Conservation (phyloP, 2,329 filamentous ascomycete species). For the Fusarium continuum region DNA sequence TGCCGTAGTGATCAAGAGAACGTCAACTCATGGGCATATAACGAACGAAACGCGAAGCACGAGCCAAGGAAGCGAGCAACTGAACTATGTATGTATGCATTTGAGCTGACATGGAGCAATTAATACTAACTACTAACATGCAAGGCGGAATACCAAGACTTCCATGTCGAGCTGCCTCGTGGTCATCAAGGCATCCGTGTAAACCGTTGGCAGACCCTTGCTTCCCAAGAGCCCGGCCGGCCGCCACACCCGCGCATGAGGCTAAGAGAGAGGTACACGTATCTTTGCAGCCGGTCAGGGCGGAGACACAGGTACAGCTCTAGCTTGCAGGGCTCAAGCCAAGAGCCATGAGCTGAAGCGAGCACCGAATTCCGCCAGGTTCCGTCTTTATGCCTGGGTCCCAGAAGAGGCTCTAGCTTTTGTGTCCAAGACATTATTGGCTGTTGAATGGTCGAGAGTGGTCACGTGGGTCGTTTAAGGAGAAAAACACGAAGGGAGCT, state of each 20-base stretch:
- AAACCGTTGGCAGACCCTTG: constrained; percentile 4
- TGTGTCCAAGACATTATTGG: background rate
- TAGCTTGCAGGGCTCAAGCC: background rate
- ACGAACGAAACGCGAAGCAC: background rate
- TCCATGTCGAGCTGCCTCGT: too few species aligned
- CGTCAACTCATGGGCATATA: background rate
- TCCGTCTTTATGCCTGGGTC: background rate
- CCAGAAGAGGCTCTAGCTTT: too few species aligned
- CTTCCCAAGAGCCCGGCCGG: background rate
- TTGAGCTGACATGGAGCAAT: background rate
- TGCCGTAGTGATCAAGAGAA: background rate
- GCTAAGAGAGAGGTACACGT: background rate
- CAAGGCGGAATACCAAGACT: constrained; percentile 12
- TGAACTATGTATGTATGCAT: background rate
- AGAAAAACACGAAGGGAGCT: too few species aligned
- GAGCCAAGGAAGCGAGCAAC: background rate
- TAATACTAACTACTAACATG: background rate
- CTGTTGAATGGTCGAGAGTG: too few species aligned
- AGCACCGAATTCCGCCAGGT: too few species aligned
- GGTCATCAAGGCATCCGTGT: too few species aligned
- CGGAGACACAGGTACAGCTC: background rate
- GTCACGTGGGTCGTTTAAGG: too few species aligned
- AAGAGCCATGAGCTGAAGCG: constrained; percentile 1
- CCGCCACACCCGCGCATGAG: constrained; percentile 14
- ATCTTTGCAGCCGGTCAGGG: background rate